Percentiles rank a stretch among this genome's conserved stretches.
Evolutionary conservation across 331 rosid genomes (phyloP).

Genomic region (Phaseolus coccineus): DNA sequence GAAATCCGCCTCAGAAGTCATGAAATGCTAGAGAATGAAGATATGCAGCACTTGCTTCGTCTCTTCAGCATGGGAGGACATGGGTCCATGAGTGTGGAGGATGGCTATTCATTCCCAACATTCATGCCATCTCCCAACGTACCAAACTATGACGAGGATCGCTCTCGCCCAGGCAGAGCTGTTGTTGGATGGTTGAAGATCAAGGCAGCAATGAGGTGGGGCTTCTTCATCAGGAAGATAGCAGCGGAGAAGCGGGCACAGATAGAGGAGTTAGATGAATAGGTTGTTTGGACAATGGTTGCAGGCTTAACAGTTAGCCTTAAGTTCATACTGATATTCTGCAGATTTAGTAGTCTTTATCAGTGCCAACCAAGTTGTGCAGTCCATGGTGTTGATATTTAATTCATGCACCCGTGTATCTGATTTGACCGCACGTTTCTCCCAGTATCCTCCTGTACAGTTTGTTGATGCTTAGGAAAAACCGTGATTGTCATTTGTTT

Average conservation of each 20-base stretch:
- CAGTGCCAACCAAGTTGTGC: constrained; percentile 49
- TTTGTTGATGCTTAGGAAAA: constrained; percentile 45
- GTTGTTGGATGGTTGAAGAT: constrained; percentile 99
- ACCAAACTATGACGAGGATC: constrained; percentile 90
- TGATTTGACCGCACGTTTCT: constrained; percentile 54
- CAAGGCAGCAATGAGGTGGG: constrained; percentile 99
- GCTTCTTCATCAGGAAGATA: constrained; percentile 91
- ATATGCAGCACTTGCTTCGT: constrained; percentile 97
- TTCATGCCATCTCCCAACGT: constrained; percentile 70
- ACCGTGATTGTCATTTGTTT: constrained; percentile 43
- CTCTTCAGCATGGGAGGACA: constrained; percentile 92
- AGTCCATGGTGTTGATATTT: constrained; percentile 44
- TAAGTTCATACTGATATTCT: constrained; percentile 40
- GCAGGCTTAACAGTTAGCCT: constrained; percentile 49
- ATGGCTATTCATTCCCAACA: constrained; percentile 61
- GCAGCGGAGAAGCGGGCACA: constrained; percentile 99
- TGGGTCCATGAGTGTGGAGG: constrained; percentile 67
- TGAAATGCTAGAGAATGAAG: constrained; percentile 99
- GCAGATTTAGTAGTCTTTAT: constrained; percentile 52
- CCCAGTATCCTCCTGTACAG: constrained; percentile 70
- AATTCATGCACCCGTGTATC: constrained; percentile 44
- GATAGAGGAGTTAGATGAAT: constrained; percentile 90
- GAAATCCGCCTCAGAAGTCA: constrained; percentile 91
- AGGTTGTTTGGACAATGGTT: constrained; percentile 48
- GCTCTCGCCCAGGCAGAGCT: constrained; percentile 87